Conservation (phyloP, 1,284 basidiomycete species). For the Porphyrellus sp. region DNA sequence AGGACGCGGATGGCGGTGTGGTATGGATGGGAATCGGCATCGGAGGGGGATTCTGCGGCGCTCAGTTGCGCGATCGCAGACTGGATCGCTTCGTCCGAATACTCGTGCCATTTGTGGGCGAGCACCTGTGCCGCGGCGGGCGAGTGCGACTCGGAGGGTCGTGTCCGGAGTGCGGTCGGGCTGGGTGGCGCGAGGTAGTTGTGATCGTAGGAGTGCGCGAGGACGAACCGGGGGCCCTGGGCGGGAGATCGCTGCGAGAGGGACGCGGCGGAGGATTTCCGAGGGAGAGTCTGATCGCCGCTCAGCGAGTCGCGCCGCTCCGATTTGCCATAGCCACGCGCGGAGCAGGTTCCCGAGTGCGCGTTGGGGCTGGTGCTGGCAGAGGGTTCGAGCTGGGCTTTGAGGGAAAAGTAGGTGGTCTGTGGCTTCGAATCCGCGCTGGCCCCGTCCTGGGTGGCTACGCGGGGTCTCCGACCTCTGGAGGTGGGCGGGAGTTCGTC, state of each 20-base stretch:
- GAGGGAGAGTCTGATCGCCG: conserved; percentile 21
- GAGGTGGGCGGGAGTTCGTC: conserved; percentile 46
- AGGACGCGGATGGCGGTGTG: conserved; percentile 64
- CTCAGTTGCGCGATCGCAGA: conserved; percentile 50
- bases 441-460: conserved; percentile 17
- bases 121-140: conserved; percentile 47
- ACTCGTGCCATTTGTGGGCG: conserved; percentile 65
- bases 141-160: conserved; percentile 26
- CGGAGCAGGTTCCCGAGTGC: neutral
- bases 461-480: conserved; percentile 41
- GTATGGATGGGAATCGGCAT: conserved; percentile 54
- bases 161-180: conserved; percentile 12
- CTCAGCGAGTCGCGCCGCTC: conserved; percentile 31
- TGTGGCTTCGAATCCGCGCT: conserved; percentile 32
- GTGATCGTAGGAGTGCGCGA: conserved; percentile 47
- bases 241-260: conserved; percentile 33
- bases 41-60: conserved; percentile 43
- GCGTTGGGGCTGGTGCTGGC: neutral
- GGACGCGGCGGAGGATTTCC: conserved; percentile 33
- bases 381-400: conserved; percentile 49
- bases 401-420: conserved; percentile 57
- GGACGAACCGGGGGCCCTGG: conserved; percentile 51
- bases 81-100: conserved; percentile 68
- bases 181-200: conserved; percentile 23
- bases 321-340: conserved; percentile 49